phyloP scores from a whole-genome alignment of 164 flowering plant species.

The Litsea cubeba region DNA sequence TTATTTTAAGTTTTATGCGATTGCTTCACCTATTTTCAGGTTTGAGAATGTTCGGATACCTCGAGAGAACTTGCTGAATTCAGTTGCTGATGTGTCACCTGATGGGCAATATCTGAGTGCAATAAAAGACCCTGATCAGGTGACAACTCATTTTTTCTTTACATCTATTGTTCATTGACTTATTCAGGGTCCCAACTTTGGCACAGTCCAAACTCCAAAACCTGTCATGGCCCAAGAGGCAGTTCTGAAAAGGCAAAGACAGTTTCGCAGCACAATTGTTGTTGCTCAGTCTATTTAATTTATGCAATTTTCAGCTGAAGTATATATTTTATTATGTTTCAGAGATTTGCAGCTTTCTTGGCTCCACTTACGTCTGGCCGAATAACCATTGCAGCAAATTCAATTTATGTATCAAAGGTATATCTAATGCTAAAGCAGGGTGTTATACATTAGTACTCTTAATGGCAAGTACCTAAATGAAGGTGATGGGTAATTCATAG shows the following conservation, averaged over 20 bases:
- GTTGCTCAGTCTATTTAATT: slow-evolving; percentile 1
- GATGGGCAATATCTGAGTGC: slow-evolving; percentile 88
- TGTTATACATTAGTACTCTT: not conserved
- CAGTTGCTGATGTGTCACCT: slow-evolving; percentile 93
- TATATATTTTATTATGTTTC: slow-evolving; percentile 16
- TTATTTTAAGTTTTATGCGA: not conserved
- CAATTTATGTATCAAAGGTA: slow-evolving; percentile 81
- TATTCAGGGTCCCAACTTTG: not conserved
- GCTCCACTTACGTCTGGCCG: slow-evolving; percentile 96
- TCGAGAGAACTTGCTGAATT: slow-evolving; percentile 85
- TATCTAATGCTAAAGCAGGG: too few species aligned
- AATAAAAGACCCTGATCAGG: slow-evolving; percentile 91
- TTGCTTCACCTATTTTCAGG: slow-evolving; percentile 37
- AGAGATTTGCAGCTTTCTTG: slow-evolving; percentile 97
- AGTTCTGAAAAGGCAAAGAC: not conserved
- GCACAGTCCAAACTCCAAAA: not conserved
- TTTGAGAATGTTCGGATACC: slow-evolving; percentile 91
- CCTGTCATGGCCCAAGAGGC: not conserved
- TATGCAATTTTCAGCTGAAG: not conserved
- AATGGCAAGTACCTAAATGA: too few species aligned
- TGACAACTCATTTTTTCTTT: slow-evolving; percentile 11
- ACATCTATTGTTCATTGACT: not conserved
- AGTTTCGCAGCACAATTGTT: not conserved
- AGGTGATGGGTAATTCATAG: not conserved
- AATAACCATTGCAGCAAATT: slow-evolving; percentile 65